Evolutionary conservation across 768 basidiomycete genomes (phyloP).

Genomic region (Daedalea quercina): DNA sequence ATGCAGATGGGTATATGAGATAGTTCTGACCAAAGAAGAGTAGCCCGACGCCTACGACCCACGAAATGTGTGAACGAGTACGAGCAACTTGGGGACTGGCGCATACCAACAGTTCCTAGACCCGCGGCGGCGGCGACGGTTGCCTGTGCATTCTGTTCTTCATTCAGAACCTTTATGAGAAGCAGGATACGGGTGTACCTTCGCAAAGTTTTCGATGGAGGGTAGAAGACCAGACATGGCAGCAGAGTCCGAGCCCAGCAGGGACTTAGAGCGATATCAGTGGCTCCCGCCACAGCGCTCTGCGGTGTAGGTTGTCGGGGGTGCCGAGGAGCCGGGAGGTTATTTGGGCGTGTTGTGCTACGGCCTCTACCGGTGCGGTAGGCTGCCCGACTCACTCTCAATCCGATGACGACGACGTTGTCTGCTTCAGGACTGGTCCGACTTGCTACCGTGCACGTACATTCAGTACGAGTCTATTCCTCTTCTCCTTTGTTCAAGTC

Average conservation of each 20-base stretch:
- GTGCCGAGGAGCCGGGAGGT: background rate
- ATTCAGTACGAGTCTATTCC: too few species aligned
- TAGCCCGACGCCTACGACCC: slow-evolving; percentile 11
- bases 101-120: slow-evolving; percentile 29
- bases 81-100: slow-evolving; percentile 3
- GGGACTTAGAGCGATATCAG: background rate
- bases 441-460: too few species aligned
- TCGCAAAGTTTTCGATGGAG: slow-evolving; percentile 37
- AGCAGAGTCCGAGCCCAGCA: background rate
- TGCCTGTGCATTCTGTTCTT: slow-evolving; percentile 19
- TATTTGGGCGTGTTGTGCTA: slow-evolving; percentile 2
- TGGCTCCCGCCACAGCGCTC: background rate
- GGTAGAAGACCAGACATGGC: slow-evolving; percentile 35
- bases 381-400: background rate
- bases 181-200: slow-evolving; percentile 24
- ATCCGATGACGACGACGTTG: too few species aligned
- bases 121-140: slow-evolving; percentile 31
- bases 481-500: too few species aligned
- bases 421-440: too few species aligned
- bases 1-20: slow-evolving; percentile 86
- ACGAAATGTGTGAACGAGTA: background rate
- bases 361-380: background rate
- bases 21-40: slow-evolving; percentile 69
- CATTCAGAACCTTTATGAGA: background rate
- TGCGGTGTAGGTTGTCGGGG: background rate